Conservation (phyloP, 2,329 filamentous ascomycete genomes). For the Fusarium tuaranense region DNA sequence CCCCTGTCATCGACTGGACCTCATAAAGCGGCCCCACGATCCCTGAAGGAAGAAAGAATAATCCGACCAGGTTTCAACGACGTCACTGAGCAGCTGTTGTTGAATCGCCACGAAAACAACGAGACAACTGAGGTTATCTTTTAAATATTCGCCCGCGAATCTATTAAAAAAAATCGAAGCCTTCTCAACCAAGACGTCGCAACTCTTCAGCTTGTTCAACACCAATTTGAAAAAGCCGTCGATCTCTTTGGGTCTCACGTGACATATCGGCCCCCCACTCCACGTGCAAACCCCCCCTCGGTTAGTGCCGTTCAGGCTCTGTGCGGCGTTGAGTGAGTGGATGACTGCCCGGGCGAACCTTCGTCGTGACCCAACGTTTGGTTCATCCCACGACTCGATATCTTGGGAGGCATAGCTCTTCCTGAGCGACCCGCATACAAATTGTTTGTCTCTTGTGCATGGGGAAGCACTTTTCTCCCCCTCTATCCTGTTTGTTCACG, state of each 20-base stretch:
- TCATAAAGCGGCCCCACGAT: constrained; percentile 35
- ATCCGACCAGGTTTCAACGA: constrained; percentile 38
- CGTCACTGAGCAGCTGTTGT: constrained; percentile 34
- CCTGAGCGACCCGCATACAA: constrained; percentile 13
- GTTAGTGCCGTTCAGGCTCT: constrained; percentile 45
- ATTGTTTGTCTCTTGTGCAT: constrained; percentile 16
- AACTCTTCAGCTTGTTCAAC: neutral
- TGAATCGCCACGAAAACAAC: neutral
- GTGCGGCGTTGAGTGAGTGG: constrained; percentile 30
- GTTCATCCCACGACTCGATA: constrained; percentile 23
- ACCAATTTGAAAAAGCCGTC: neutral
- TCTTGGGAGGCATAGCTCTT: constrained; percentile 23
- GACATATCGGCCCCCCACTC: constrained; percentile 25
- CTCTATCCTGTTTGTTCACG: neutral
- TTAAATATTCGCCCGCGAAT: neutral
- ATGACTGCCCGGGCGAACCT: constrained; percentile 30
- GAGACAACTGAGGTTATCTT: neutral
- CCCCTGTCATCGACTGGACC: constrained; percentile 32
- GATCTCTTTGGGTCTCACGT: constrained; percentile 31
- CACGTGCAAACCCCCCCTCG: constrained; percentile 45
- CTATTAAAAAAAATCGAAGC: neutral
- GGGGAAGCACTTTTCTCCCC: neutral
- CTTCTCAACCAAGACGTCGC: neutral
- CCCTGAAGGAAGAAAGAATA: constrained; percentile 42
- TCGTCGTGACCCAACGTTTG: constrained; percentile 35